These are phyloP conservation scores for Trametes elegans DNA, from an alignment of 768 basidiomycete genomes.

Conservation along the genomic window DNA sequence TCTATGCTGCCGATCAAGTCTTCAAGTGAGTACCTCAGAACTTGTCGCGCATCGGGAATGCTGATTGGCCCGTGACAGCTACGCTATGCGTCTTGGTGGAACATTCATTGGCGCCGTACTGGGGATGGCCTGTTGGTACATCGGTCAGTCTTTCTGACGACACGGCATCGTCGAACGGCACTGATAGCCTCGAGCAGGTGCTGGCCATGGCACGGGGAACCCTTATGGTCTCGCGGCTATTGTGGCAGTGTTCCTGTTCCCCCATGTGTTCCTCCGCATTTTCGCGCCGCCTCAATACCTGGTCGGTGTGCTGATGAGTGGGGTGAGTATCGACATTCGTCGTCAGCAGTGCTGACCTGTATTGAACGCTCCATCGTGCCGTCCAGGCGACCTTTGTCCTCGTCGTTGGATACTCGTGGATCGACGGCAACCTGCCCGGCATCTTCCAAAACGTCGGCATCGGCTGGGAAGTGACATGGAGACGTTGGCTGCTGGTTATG, in stretches of 20 bases:
- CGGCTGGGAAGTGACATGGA: slow-evolving; percentile 53
- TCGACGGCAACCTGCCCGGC: slow-evolving; percentile 46
- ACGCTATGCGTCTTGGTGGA: slow-evolving; percentile 43
- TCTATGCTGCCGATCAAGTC: slow-evolving; percentile 59
- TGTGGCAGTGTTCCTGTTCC: slow-evolving; percentile 45
- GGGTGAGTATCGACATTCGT: slow-evolving; percentile 32
- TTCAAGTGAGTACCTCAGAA: slow-evolving; percentile 36
- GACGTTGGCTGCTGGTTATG: slow-evolving; percentile 47
- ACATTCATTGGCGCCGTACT: slow-evolving; percentile 46
- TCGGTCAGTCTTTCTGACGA: slow-evolving; percentile 30
- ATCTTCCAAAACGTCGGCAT: slow-evolving; percentile 47
- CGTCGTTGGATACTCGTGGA: slow-evolving; percentile 55
- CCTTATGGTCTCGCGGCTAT: slow-evolving; percentile 52
- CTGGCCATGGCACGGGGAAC: slow-evolving; percentile 47
- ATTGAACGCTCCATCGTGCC: too few species aligned
- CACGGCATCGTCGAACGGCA: not conserved
- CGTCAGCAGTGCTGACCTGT: too few species aligned
- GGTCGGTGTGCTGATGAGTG: slow-evolving; percentile 35
- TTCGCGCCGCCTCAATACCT: slow-evolving; percentile 41
- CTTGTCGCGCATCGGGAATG: not conserved
- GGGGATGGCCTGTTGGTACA: slow-evolving; percentile 52
- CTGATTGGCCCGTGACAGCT: slow-evolving; percentile 27
- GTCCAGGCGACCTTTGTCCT: slow-evolving; percentile 45
- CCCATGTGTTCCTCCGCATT: slow-evolving; percentile 50
- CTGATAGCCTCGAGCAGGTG: slow-evolving; percentile 27